phyloP scores from a whole-genome alignment of 1,139 yeast genomes.

The Yamadazyma siamensis region DNA sequence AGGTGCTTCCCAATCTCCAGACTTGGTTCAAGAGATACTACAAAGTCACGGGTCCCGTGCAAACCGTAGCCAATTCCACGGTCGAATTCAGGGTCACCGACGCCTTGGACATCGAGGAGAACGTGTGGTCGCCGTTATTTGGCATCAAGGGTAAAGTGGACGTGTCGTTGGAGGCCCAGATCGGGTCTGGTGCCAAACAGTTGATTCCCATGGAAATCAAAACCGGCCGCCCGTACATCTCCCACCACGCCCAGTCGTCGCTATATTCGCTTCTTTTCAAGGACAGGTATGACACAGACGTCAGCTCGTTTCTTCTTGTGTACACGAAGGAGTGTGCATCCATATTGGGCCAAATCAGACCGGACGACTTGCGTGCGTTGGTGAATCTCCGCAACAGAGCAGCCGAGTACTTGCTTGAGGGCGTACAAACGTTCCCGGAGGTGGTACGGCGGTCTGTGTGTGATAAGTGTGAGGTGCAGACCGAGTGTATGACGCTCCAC shows the following conservation, averaged over 20 bases:
- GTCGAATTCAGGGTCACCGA: slow-evolving; percentile 54
- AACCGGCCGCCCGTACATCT: slow-evolving; percentile 66
- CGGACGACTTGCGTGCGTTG: slow-evolving; percentile 57
- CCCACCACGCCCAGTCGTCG: slow-evolving; percentile 86
- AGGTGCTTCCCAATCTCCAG: slow-evolving; percentile 55
- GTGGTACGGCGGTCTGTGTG: slow-evolving; percentile 57
- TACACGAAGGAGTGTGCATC: slow-evolving; percentile 66
- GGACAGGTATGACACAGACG: slow-evolving; percentile 72
- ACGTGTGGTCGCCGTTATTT: slow-evolving; percentile 84
- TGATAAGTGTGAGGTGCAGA: slow-evolving; percentile 60
- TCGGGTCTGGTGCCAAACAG: slow-evolving; percentile 20
- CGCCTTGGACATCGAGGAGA: slow-evolving; percentile 83
- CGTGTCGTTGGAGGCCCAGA: slow-evolving; percentile 69
- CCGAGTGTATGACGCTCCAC: slow-evolving; percentile 69
- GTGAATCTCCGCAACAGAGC: slow-evolving; percentile 69
- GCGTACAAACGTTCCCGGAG: slow-evolving; percentile 54
- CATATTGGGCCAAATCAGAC: slow-evolving; percentile 52
- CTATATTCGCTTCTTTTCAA: slow-evolving; percentile 77
- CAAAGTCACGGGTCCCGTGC: slow-evolving; percentile 28
- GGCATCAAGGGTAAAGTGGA: slow-evolving; percentile 93
- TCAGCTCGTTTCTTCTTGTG: slow-evolving; percentile 64
- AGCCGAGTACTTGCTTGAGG: slow-evolving; percentile 55
- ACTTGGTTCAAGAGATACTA: slow-evolving; percentile 60
- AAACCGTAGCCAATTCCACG: slow-evolving; percentile 33
- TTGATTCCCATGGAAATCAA: slow-evolving; percentile 86